Evolutionary conservation across 2,329 filamentous ascomycete genomes (phyloP), one percentile per base, ranked within the genome.

Genomic region (Pestalotiopsis fici): DNA sequence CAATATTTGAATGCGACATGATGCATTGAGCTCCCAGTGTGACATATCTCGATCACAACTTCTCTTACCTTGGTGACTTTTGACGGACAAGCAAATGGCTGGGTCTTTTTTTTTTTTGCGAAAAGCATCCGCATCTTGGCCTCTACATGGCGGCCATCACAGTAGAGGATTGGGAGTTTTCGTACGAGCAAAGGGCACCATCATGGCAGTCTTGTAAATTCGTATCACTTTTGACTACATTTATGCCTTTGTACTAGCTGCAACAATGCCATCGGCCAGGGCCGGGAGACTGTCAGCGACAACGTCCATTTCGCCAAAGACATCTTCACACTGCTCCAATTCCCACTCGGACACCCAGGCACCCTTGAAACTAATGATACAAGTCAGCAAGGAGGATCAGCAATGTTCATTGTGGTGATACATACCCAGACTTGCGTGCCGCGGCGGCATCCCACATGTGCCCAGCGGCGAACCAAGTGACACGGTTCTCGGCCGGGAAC

Each of bases 381-480:
- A n/a, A 37, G 28, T 37, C 4, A 60, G 27, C 15, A 28, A 6
- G 3, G 5, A 57, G 55, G 55, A 66, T 7, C 31, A 63, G 57
- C 5, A 7, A 15, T 12, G 12, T 18, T 13, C 15, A 54, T 56
- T 13, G 23, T 15, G 11, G 23, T n/a, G 9, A 31, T n/a, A 72
- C 73, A 69, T 68, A 77, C 70, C 85, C 85, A n/a, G 80, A 80
- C 65, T 78, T 79, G 60, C 79, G 79, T 11, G 87, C 86, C 2
- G 85, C 84, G 15, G 81, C 80, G 1, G 86, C 86, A 78, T 89
- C 87, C 87, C 87, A 88, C 80, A 86, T 85, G 75, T 89, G 87
- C 25, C 85, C 87, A 0, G 87, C 87, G 0, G 85, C 87, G 73
- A 88, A 88, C 86, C 86, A 88, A 55, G 80, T 81, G 66, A 83